These are phyloP conservation scores for Osmanthus fragrans DNA, from an alignment of 257 asterid species.

Conservation along the genomic window DNA sequence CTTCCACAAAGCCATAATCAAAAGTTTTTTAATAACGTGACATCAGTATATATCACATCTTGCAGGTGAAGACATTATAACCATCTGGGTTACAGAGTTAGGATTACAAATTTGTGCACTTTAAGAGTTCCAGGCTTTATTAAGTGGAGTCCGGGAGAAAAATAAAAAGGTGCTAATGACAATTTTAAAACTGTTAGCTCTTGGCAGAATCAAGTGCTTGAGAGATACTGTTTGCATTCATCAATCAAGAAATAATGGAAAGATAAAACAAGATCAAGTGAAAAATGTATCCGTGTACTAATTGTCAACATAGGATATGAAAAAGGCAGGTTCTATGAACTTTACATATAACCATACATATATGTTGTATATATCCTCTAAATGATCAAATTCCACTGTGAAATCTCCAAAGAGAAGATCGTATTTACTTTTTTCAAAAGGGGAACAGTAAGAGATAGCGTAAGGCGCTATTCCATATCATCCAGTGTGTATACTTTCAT, in stretches of 20 bases:
- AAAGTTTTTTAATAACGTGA: conserved; percentile 7
- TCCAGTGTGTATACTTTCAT: background rate
- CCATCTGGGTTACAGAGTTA: background rate
- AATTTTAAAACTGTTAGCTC: conserved; percentile 1
- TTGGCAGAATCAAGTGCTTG: conserved; percentile 2
- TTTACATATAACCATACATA: background rate
- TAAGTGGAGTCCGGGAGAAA: background rate
- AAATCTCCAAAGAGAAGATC: conserved; percentile 10
- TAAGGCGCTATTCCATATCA: too few relatives aligned
- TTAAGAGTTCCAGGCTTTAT: conserved; percentile 13
- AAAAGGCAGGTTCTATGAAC: background rate
- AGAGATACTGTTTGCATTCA: background rate
- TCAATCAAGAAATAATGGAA: background rate
- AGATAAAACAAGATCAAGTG: conserved; percentile 5
- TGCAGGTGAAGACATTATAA: conserved; percentile 5
- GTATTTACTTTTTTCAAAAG: background rate
- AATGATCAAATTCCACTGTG: conserved; percentile 15
- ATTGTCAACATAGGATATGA: background rate
- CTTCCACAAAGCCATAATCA: conserved; percentile 13
- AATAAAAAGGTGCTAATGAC: background rate
- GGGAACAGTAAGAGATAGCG: background rate
- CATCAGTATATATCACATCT: conserved; percentile 15
- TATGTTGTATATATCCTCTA: background rate
- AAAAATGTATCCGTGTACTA: background rate
- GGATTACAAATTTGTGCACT: background rate